Base-by-base conservation (phyloP, 345 rosid genomes). In the Adansonia digitata region DNA sequence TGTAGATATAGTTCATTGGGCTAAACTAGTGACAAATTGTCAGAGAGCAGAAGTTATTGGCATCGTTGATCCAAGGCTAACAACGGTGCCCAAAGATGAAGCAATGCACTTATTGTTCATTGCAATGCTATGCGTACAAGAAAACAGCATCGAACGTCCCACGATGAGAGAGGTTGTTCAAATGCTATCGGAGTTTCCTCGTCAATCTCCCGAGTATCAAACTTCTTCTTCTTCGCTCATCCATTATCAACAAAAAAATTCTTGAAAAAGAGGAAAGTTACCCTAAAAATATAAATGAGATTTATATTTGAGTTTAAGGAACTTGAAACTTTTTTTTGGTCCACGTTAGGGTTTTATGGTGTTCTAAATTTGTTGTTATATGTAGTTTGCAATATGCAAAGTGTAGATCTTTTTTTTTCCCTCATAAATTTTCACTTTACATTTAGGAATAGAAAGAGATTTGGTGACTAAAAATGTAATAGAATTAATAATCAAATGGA, bases 161-260 rank as follows among this genome's bases (percentile, higher is more conserved):
- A 82, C 83, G 5, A 88, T 87, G 95, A 86, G 91, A 76, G 95
- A 90, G 66, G 91, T 88, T 5, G 89, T 88, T 45, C 92, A 90
- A 72, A 90, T 90, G 91, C 83, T 90, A 22, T 74, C 89, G 0
- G 89, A 86, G 55, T 81, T 83, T 62, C 82, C 81, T 27, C 81
- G 74, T 13, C 80, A 75, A 37, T 65, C 81, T 0, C 81, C 83
- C 0, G 69, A 79, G 0, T 52, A 74, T 35, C 82, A 69, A 53
- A 69, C 75, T 61, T 65, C 86, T 1, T 82, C 85, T 51, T 74
- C 86, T 37, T 79, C 84, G 1, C 65, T 65, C 31, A 61, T 24
- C 15, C 82, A 55, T 5, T 39, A 39, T 29, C 77, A 73, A 40
- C 8, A 22, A 5, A 82, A 26, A 81, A 26, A 80, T 43, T 55